Conservation (phyloP, 805 yeast species). For the Myxozyma monticola region DNA sequence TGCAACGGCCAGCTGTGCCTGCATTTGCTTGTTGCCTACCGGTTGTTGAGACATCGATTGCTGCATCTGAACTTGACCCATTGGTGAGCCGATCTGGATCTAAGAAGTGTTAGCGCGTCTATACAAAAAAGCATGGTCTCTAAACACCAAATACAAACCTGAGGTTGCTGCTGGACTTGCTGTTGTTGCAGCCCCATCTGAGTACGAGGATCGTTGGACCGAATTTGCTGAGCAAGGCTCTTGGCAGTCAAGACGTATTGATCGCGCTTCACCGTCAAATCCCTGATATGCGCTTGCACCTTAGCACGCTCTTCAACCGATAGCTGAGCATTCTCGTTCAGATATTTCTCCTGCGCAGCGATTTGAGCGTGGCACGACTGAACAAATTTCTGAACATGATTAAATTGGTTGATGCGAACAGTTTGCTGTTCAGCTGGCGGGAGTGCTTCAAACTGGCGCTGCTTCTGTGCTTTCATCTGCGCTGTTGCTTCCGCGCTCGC, state of each 20-base stretch:
- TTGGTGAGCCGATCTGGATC: conserved; percentile 4
- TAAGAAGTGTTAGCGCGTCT: conserved; percentile 5
- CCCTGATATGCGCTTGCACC: conserved; percentile 11
- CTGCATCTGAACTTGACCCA: conserved; percentile 27
- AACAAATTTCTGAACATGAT: conserved; percentile 12
- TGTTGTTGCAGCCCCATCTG: no score
- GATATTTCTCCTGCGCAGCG: conserved; percentile 13
- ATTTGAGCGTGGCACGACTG: conserved; percentile 20
- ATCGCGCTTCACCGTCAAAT: conserved; percentile 17
- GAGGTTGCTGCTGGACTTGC: conserved; percentile 14
- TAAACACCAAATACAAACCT: conserved; percentile 5
- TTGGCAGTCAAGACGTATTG: conserved; percentile 16
- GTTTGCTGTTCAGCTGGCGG: conserved; percentile 27
- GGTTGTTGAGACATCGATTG: conserved; percentile 29
- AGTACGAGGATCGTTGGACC: conserved; percentile 3
- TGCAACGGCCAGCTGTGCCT: conserved; percentile 16
- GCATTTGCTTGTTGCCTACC: conserved; percentile 9
- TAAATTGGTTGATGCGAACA: conserved; percentile 19
- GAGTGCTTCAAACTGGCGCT: conserved; percentile 20
- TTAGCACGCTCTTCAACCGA: conserved; percentile 25
- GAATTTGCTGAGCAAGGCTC: conserved; percentile 20
- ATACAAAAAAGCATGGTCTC: conserved; percentile 7
- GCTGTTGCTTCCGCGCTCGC: conserved; percentile 2
- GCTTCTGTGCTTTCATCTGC: conserved; percentile 19
- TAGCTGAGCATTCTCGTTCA: conserved; percentile 15